A percentile compares a stretch with the other conserved stretches of the same genome.
These are phyloP conservation scores for Coniferiporia sulphurascens DNA, from an alignment of 1,284 basidiomycete species.

Conservation along the genomic window DNA sequence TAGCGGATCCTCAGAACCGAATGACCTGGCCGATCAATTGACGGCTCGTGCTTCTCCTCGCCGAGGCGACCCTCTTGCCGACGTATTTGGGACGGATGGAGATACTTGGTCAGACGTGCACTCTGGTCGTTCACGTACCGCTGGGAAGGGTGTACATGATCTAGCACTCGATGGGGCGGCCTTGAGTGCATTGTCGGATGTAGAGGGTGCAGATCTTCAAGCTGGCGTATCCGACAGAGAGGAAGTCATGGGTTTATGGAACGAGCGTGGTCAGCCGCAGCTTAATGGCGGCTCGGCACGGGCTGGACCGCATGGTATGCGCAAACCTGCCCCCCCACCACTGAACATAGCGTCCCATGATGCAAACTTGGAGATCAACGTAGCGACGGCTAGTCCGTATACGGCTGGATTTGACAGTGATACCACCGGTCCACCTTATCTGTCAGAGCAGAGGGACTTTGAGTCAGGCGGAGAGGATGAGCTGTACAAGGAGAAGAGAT, in stretches of 20 bases:
- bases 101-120: conserved; percentile 58
- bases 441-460: background rate
- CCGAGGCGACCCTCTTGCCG: conserved; percentile 36
- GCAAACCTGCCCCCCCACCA: conserved; percentile 10
- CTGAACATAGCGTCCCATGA: conserved; percentile 7
- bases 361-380: conserved; percentile 1
- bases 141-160: conserved; percentile 22
- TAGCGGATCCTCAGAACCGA: conserved; percentile 29
- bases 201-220: conserved; percentile 24
- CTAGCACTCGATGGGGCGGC: conserved; percentile 50
- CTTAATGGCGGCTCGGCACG: background rate
- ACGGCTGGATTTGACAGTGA: background rate
- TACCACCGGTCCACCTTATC: conserved; percentile 8
- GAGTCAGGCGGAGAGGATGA: conserved; percentile 6
- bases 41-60: conserved; percentile 12
- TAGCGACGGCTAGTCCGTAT: conserved; percentile 13
- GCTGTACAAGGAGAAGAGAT: conserved; percentile 44
- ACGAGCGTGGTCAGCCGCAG: conserved; percentile 9
- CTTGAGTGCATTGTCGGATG: conserved; percentile 35
- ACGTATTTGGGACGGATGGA: conserved; percentile 53
- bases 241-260: conserved; percentile 33
- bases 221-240: conserved; percentile 31
- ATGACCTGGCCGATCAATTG: conserved; percentile 19
- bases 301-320: background rate
- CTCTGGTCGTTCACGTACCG: conserved; percentile 39